Evolutionary conservation across 2,329 filamentous ascomycete genomes (phyloP).

Genomic region (Rutstroemia sp.): DNA sequence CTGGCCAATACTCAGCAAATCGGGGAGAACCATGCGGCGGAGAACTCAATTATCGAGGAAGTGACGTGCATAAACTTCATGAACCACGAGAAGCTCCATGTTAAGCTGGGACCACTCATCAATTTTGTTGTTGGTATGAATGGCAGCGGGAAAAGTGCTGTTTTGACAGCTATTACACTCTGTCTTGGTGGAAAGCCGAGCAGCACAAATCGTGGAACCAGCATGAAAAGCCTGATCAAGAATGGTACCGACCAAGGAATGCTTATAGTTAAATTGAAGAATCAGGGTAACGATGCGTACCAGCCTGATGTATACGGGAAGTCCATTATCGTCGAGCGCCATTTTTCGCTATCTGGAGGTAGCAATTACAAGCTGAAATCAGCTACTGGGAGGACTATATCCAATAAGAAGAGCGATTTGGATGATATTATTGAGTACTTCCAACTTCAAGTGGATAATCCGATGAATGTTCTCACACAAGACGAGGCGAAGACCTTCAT

Average conservation of each 20-base stretch:
- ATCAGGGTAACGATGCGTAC: constrained; percentile 78
- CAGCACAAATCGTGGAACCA: constrained; percentile 84
- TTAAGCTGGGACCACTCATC: constrained; percentile 85
- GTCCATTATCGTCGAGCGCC: constrained; percentile 82
- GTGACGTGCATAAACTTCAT: constrained; percentile 92
- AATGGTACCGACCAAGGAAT: constrained; percentile 71
- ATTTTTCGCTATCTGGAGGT: constrained; percentile 60
- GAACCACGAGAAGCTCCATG: constrained; percentile 79
- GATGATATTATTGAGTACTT: constrained; percentile 93
- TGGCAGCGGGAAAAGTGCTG: constrained; percentile 93
- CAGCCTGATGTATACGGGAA: constrained; percentile 75
- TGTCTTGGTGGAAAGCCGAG: constrained; percentile 94
- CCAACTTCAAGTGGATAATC: constrained; percentile 90
- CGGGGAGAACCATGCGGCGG: constrained; percentile 66
- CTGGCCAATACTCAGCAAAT: constrained; percentile 37
- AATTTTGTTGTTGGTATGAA: constrained; percentile 99
- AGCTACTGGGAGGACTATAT: constrained; percentile 60
- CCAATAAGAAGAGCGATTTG: constrained; percentile 76
- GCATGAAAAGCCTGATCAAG: constrained; percentile 85
- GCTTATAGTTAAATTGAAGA: constrained; percentile 83
- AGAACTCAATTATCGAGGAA: constrained; percentile 81
- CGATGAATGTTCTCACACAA: constrained; percentile 90
- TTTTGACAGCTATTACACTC: constrained; percentile 84
- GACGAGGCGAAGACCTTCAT: constrained; percentile 92
- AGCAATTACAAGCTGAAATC: constrained; percentile 87